Evolutionary conservation across 129 eudicot species (phyloP), one percentile per base, ranked within the genome.

Genomic region (Cynara cardunculus): DNA sequence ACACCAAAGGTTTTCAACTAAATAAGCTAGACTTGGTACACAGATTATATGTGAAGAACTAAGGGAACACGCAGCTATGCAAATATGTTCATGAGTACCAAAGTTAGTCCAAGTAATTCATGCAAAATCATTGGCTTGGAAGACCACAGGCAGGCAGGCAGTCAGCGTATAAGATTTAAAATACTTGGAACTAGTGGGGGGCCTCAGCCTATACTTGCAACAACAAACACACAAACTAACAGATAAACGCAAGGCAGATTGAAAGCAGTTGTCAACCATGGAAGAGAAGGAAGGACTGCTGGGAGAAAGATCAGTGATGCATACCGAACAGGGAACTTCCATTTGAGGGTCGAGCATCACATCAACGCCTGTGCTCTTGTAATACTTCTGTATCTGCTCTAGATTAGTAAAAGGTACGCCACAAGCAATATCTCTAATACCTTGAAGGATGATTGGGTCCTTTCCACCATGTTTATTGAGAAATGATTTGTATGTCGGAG

Each of bases 401-500:
- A 92, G 78, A 85, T 89, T 82, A 80, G 92, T 89, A 62, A 89
- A 85, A 59, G 95, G 93, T 85, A 72, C 26, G 74, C 97, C 97
- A 83, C 90, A 86, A 69, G 91, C 92, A 74, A 92, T 86, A 30
- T 92, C 97, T 78, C 85, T 92, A 72, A 92, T 89, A 71, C 95
- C 97, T 69, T 91, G 90, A 88, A 96, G 93, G 83, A 92, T 87
- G 26, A 70, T 75, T 25, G 86, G 64, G 85, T 87, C 94, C 78
- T 96, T 96, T 80, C 88, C 99, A 44, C 99, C 99, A 78, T 96
- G 99, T 84, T 96, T 96, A 85, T 96, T 96, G 67, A 96, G 98
- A 85, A 92, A 96, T 53, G 97, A 96, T 88, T 88, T 96, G 86
- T 96, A 96, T 49, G 99, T 80, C 75, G 83, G 84, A 37, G 97